Conservation (phyloP, 2,329 filamentous ascomycete genomes). For the Aspergillus pseudotamarii region DNA sequence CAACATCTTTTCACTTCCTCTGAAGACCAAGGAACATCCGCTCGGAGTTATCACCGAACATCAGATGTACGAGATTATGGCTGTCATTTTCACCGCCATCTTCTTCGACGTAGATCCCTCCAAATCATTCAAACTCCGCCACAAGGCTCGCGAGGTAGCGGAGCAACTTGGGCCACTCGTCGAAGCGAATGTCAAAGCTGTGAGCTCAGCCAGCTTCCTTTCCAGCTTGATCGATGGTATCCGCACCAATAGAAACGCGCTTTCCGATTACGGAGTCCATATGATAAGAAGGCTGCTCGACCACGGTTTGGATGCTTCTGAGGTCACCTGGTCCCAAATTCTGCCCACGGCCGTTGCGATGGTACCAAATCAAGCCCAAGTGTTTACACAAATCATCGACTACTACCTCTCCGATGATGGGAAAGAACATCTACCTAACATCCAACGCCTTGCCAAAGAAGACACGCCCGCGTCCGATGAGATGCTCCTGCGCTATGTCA, state of each 20-base stretch:
- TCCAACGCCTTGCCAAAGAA: slow-evolving; percentile 63
- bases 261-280: slow-evolving; percentile 67
- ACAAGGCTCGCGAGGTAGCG: slow-evolving; percentile 60
- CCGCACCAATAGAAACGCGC: slow-evolving; percentile 55
- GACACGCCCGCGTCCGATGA: slow-evolving; percentile 62
- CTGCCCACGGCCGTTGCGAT: slow-evolving; percentile 68
- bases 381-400: slow-evolving; percentile 73
- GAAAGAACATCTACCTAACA: slow-evolving; percentile 58
- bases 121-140: slow-evolving; percentile 66
- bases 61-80: slow-evolving; percentile 62
- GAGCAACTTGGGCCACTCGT: slow-evolving; percentile 63
- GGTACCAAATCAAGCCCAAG: slow-evolving; percentile 70
- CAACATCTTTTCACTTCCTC: slow-evolving; percentile 56
- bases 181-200: slow-evolving; percentile 66
- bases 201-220: slow-evolving; percentile 60
- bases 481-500: slow-evolving; percentile 67
- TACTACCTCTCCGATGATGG: slow-evolving; percentile 68
- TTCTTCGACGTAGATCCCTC: slow-evolving; percentile 68
- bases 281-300: slow-evolving; percentile 68
- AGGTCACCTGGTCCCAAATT: slow-evolving; percentile 72
- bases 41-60: slow-evolving; percentile 60
- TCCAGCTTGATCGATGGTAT: slow-evolving; percentile 53
- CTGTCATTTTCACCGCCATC: slow-evolving; percentile 66
- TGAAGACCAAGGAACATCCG: slow-evolving; percentile 56
- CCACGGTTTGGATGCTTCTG: slow-evolving; percentile 61